Base-by-base conservation (phyloP, 352 stramenopile genomes). In the Phytophthora palmivora region DNA sequence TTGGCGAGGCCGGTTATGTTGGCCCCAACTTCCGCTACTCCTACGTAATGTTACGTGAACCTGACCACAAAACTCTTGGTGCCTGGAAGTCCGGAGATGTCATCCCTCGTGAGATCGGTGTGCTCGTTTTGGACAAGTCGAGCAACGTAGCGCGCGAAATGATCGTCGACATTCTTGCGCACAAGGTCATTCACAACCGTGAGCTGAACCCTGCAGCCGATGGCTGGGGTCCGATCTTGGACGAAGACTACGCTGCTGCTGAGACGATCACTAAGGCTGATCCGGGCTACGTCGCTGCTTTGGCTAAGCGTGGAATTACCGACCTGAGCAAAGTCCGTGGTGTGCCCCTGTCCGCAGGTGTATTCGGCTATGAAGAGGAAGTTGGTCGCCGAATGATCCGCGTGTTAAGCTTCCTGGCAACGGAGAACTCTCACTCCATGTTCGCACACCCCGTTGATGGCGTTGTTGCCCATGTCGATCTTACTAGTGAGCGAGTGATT, bases 21-120 rank as follows among this genome's bases (percentile, higher is more conserved):
- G 61, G 69, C 2, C 44, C 59, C 22, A 48, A 62, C 21, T 37
- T 74, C 8, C 72, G 72, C 37, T 81, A 72, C 69, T 81, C 72
- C 53, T 81, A 81, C 50, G 72, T 81, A 33, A 68, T 81, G 69
- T 53, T 81, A 49, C 72, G 72, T 26, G 72, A 81, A 28, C 72
- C 72, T 0, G 69, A 78, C 50, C 61, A 81, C 58, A 57, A 49
- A 24, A 76, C 66, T 18, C 66, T 81, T 18, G 15, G 28, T 8
- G 47, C 21, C 28, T 81, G 73, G 58, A 51, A 63, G 28, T 15
- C 34, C 4, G 66, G 72, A 11, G 58, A 78, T n/a, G 32, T 55
- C 43, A 46, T 81, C 4, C 69, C 72, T 5, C 72, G 72, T 14
- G 72, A 81, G 61, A 67, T 78, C 36, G 69, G 72, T 12, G 55